Evolutionary conservation across 1,139 yeast genomes (phyloP), one percentile per base, ranked within the genome.

Genomic region (Hyphopichia buzzinii): DNA sequence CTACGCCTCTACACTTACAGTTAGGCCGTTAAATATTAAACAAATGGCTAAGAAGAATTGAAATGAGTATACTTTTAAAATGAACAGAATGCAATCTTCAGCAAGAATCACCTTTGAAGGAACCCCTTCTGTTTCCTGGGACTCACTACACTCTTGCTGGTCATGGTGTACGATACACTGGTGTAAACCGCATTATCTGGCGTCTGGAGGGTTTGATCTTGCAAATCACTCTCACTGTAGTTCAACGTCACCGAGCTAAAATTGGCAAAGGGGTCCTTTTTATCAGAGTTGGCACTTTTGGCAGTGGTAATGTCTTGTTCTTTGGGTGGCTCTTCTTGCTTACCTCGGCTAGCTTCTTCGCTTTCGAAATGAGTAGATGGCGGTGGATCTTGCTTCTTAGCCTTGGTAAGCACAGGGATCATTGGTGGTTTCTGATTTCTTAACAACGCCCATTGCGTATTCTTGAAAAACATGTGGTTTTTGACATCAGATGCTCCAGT

Each of bases 401-500:
- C 62, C 42, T 81, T 80, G 12, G 90, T 81, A 38, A 89, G 73
- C 0, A 84, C 84, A 0, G 98, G 98, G 19, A 92, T 81, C 81
- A 92, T 84, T 10, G 98, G 98, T 1, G 98, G 97, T 40, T 84
- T 83, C 54, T 84, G 94, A 59, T 92, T 87, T 48, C 98, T 74
- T 42, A 92, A 67, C 43, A 92, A 67, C 0, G 98, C 97, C 98
- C 98, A 92, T 55, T 89, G 96, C 1, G 89, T 82, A 50, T 72
- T 84, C 55, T 89, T 90, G 70, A 92, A 92, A 51, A 89, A 94
- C 0, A 85, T 81, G 57, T 94, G 98, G 40, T 78, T 80, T 54
- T 92, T 92, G 38, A 92, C 79, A 52, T 92, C 98, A 1, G 95
- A 83, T 0, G 98, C 98, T 16, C 98, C 98, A 29, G 90, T 80